Base-by-base conservation (phyloP, 148 eudicot genomes). In the Nepenthes mirabilis region DNA sequence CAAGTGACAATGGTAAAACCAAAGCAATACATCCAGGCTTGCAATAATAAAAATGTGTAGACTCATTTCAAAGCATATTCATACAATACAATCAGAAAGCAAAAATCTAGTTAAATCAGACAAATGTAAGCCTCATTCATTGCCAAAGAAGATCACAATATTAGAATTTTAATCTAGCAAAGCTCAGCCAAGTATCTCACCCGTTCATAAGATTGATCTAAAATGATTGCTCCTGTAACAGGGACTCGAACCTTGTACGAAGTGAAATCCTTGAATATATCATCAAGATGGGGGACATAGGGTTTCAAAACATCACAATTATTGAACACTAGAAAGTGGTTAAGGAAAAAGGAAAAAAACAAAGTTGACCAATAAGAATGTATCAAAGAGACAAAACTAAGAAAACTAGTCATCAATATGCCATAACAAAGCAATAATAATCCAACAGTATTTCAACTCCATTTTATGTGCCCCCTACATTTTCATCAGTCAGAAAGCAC, bases 161-260 rank as follows among this genome's bases (percentile, higher is more conserved):
- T 23, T 23, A 23, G 23, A 23, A 23, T 23, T 23, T 23, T 23
- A 23, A 58, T 37, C 45, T n/a, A 49, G 5, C 36, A 53, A 49
- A 14, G 40, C 36, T 12, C 48, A 14, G 10, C 37, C 48, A 56
- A 53, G 69, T 63, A 67, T 32, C 82, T 82, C 78, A 94, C 99
- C 88, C 91, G 73, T 71, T 89, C 86, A 78, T 71, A 89, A 36
- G 95, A 76, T 68, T 84, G 81, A 56, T 94, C 97, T 70, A 94
- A 74, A 67, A 94, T 94, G 62, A 94, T 94, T 48, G 97, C 99
- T 62, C 99, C 99, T 2, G 99, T 94, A 36, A 94, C 99, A 48
- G 99, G 99, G 67, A 94, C 97, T 70, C 86, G 85, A 75, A 89
- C 91, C 80, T 94, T 94, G 85, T 94, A 94, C 9, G 99, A 94